Conservation (phyloP, 169 alveolate genomes). For the Theileria parva region DNA sequence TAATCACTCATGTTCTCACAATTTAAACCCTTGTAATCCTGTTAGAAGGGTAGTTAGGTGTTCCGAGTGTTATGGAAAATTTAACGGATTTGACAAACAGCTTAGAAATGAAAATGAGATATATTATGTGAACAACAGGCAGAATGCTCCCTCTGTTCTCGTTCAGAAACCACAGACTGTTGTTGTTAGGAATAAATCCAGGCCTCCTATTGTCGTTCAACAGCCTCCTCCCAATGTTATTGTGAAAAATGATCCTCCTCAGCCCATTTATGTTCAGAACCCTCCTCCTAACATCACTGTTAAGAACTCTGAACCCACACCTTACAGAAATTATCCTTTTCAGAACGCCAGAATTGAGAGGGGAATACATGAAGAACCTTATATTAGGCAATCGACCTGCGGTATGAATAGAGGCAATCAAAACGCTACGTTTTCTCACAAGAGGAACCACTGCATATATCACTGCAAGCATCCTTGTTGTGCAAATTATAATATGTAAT, state of each 20-base stretch:
- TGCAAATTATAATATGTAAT: constrained; percentile 1
- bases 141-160: constrained; percentile 71
- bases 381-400: background rate
- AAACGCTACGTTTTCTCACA: background rate
- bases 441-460: constrained; percentile 11
- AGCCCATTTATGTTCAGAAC: constrained; percentile 77
- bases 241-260: constrained; percentile 77
- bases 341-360: background rate
- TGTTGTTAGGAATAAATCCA: constrained; percentile 72
- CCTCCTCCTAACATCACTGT: constrained; percentile 76
- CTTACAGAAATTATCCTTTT: background rate
- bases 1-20: constrained; percentile 1
- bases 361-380: background rate
- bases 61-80: constrained; percentile 8
- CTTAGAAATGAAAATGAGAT: constrained; percentile 34
- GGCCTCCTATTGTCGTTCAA: constrained; percentile 78
- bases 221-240: constrained; percentile 81
- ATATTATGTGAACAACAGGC: constrained; percentile 73
- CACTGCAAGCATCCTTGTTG: constrained; percentile 7
- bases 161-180: constrained; percentile 79
- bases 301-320: constrained; percentile 48
- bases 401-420: background rate
- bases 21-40: constrained; percentile 5
- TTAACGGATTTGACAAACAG: background rate
- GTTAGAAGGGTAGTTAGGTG: constrained; percentile 38